Evolutionary conservation across 148 eudicot species (phyloP), one percentile per base, ranked within the genome.

Genomic region (Gaultheria prostrata): DNA sequence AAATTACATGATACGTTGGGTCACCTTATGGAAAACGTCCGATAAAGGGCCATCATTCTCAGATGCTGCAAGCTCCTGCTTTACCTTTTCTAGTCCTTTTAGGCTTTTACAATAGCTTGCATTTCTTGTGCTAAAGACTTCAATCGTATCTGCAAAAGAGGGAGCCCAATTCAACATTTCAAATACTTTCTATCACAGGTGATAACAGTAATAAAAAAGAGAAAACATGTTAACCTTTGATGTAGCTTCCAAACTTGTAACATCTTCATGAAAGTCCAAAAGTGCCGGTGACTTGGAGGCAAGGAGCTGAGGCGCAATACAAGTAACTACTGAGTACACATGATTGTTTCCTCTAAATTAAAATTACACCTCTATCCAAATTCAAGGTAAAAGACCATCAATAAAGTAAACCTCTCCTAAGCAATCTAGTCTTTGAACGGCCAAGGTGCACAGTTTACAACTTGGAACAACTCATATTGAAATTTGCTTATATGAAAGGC

Each of bases 121-220:
- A 96, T 96, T 90, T 96, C 99, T 93, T 96, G 98, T 49, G 99
- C 99, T 84, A 96, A 92, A 63, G 93, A 92, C 88, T 97, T 97
- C 89, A 94, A 89, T 91, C 94, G 98, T 88, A 97, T 97, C 99
- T 97, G 93, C 86, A 89, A 82, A 45, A 73, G 75, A 65, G 45
- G 86, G 35, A 82, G 13, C 50, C 67, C 32, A 35, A 26, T 59
- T 15, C 43, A 61, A 46, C 39, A 63, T 51, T 63, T 56, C 57
- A 2, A 63, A 71, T 70, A 50, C 69, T 63, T 76, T 48, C 70
- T 46, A 67, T 17, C 70, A 67, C 28, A 80, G 35, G 32, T 7
- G 12, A 59, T 20, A 59, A 45, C 73, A 76, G 61, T 20, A 76
- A 11, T 49, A 84, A 80, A 56, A 74, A 50, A 85, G 59, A 56